Base-by-base conservation (phyloP, 169 alveolate species). In the Plasmodium knowlesi region DNA sequence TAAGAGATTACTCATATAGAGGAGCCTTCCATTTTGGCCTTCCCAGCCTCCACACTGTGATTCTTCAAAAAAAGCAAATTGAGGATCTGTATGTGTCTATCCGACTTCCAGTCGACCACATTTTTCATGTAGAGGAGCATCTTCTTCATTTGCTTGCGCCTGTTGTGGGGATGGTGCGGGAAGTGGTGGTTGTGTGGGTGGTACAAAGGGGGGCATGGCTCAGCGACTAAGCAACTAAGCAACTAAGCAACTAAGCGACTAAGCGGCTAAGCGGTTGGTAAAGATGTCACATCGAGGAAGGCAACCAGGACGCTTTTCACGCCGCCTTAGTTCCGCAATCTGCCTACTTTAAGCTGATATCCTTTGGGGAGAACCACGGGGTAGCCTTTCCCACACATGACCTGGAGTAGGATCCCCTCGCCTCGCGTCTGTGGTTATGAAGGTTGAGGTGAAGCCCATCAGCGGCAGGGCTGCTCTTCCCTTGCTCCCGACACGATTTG, bases 81-180 rank as follows among this genome's bases (percentile, higher is more conserved):
- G 50, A 86, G 71, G 32, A 22, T 46, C 41, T 86, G 82, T 19
- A 86, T 57, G 39, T 86, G 93, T 9, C 67, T 54, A 34, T 74
- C 86, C 28, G 93, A 86, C 22, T 76, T 86, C 93, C 93, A 86
- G 41, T 86, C 80, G 34, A 86, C 70, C 8, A 86, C 93, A 32
- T 76, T 76, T 41, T 86, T 86, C 93, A 86, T 86, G 80, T 86
- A 86, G 39, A 86, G 53, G 50, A 86, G 93, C 93, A 86, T 86
- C 70, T 86, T 86, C 32, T 86, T 86, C 93, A 86, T 86, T 76
- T 74, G 93, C 78, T 70, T 86, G 30, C 93, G 57, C 79, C 93
- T 86, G 70, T 16, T 6, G 41, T 22, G 32, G 88, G 39, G 78
- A 9, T 2, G 41, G 3, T 34, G 46, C 2, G 32, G 54, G 71